A percentile compares a stretch with the other conserved stretches of the same genome.
These are phyloP conservation scores for Yarrowia keelungensis DNA, from an alignment of 805 yeast species.

Conservation along the genomic window DNA sequence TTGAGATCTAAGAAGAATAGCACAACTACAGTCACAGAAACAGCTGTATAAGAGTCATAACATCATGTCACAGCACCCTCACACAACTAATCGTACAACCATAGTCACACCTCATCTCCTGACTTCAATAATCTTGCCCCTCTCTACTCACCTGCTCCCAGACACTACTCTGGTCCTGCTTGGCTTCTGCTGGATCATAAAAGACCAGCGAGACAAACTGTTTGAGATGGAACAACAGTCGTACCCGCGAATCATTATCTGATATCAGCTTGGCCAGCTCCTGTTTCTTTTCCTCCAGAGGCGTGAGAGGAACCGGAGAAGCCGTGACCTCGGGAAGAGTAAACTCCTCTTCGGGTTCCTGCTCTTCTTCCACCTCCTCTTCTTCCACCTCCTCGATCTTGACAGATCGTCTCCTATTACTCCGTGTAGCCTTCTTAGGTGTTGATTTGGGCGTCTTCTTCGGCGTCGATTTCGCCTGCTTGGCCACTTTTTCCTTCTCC, in stretches of 20 bases:
- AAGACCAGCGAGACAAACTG: constrained; percentile 52
- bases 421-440: constrained; percentile 6
- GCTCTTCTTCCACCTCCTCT: background rate
- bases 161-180: constrained; percentile 48
- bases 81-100: no score
- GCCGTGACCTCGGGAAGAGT: no score
- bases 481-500: no score
- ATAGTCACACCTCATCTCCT: no score
- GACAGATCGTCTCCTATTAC: constrained; percentile 5
- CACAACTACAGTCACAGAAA: no score
- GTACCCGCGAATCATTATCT: constrained; percentile 50
- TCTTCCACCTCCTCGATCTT: constrained; percentile 33
- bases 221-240: constrained; percentile 52
- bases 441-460: constrained; percentile 4
- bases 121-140: background rate
- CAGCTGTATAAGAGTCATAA: no score
- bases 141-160: constrained; percentile 42
- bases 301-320: background rate
- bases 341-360: background rate
- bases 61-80: no score
- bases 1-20: no score
- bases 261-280: constrained; percentile 44
- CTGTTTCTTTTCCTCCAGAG: constrained; percentile 37
- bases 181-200: constrained; percentile 51
- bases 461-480: background rate